phyloP scores from a whole-genome alignment of 1,284 basidiomycete species.

The Blastosporella zonata region DNA sequence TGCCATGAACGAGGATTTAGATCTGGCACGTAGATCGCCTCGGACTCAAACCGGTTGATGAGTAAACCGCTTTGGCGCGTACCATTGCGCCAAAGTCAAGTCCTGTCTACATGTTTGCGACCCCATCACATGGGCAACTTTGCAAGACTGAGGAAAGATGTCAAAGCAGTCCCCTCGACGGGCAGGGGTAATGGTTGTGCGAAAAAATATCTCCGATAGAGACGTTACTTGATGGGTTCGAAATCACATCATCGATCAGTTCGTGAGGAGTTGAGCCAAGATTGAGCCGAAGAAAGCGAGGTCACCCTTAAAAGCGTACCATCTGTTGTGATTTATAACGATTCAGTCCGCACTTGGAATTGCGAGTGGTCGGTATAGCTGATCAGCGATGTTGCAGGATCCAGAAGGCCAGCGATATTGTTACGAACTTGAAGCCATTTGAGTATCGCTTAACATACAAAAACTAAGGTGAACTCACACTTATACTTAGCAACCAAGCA shows the following conservation, averaged over 20 bases:
- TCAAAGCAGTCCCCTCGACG: not conserved
- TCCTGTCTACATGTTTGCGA: too few species aligned
- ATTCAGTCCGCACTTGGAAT: too few species aligned
- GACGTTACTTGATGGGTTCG: not conserved
- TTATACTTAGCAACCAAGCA: too few species aligned
- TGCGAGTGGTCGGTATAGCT: too few species aligned
- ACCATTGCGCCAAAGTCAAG: not conserved
- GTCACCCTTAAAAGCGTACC: not conserved
- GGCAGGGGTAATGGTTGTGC: not conserved
- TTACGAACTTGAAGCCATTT: too few species aligned
- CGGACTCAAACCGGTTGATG: constrained; percentile 4
- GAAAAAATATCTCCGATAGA: not conserved
- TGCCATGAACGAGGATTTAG: constrained; percentile 26
- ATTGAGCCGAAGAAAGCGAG: not conserved
- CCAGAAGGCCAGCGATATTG: too few species aligned
- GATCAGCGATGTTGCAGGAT: too few species aligned
- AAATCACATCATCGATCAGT: not conserved
- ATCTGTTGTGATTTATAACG: too few species aligned
- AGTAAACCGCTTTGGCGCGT: not conserved
- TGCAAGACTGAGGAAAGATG: not conserved
- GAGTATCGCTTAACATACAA: too few species aligned
- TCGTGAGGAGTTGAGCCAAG: not conserved
- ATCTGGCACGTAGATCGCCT: constrained; percentile 24
- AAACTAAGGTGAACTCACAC: too few species aligned
- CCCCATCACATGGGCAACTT: too few species aligned